Base-by-base conservation (phyloP, 768 basidiomycete genomes). In the Tephrocybe sp. region DNA sequence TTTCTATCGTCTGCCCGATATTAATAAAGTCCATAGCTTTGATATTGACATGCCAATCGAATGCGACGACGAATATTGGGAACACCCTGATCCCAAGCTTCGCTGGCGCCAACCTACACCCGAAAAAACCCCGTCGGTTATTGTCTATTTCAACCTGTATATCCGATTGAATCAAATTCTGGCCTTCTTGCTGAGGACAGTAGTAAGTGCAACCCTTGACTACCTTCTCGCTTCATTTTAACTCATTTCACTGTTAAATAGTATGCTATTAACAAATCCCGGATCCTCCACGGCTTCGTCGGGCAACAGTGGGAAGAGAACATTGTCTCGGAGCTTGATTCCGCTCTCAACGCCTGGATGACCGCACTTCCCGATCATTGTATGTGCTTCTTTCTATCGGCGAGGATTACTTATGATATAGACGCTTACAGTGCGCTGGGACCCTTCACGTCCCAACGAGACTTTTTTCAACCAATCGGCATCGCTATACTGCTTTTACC, bases 251-350 rank as follows among this genome's bases (percentile, higher is more conserved):
- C 34, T 9, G 18, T 7, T 47, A 26, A 18, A 4, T 11, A 90
- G 89, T 94, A 92, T 62, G 84, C 90, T n/a, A 87, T 88, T 57
- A 89, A 87, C 61, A 87, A 86, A 58, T 82, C 82, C 0, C 85
- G 85, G 59, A 69, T 82, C 12, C 66, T 83, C 1, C 71, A 86
- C 9, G 86, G 86, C 9, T 81, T 83, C 53, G 77, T 78, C 8
- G 83, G 80, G 0, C 50, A 68, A 52, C 49, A 81, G 45, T 88
- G 86, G 86, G 86, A 87, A 50, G 78, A 86, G 44, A 69, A 73
- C 42, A 78, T 85, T 26, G 84, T 90, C 4, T 77, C 84, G 8
- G 84, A 87, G 49, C 64, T 90, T 1, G 86, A 89, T 59, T 84
- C 83, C 5, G 79, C 81, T 1, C 65, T 90, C 28, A 88, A 88